Percentiles rank a stretch among this genome's conserved stretches.
phyloP scores from a whole-genome alignment of 345 rosid genomes.

The Theobroma cacao region DNA sequence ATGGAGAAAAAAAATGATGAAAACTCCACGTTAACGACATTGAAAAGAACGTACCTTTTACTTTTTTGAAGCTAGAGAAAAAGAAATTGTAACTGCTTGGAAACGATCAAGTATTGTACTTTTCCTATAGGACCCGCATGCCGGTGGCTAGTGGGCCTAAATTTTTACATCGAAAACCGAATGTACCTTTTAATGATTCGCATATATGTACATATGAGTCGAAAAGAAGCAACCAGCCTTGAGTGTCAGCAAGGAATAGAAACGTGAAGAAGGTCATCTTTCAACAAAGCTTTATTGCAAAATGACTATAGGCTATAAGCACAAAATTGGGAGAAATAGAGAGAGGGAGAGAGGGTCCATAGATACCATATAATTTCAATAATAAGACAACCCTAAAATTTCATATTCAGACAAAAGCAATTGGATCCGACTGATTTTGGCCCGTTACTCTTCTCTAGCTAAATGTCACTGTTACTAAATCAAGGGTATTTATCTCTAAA shows the following conservation, averaged over 20 bases:
- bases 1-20: too few relatives aligned
- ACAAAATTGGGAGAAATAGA: too few relatives aligned
- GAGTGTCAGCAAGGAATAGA: background rate
- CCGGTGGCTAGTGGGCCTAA: background rate
- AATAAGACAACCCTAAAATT: too few relatives aligned
- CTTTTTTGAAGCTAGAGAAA: background rate
- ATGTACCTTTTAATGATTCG: background rate
- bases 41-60: background rate
- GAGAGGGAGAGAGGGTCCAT: too few relatives aligned
- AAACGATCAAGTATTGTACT: background rate
- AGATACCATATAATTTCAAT: too few relatives aligned
- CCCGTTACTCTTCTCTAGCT: too few relatives aligned
- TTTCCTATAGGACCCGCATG: background rate
- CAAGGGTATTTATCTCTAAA: too few relatives aligned
- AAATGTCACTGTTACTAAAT: too few relatives aligned
- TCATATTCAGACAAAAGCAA: too few relatives aligned
- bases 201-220: background rate
- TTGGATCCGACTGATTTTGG: too few relatives aligned
- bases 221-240: background rate
- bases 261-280: background rate
- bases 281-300: too few relatives aligned
- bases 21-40: background rate
- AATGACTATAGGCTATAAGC: too few relatives aligned
- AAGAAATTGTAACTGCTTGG: background rate
- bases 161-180: background rate